phyloP scores from a whole-genome alignment of 495 filamentous ascomycete species.

The Penicillium diatomitis region DNA sequence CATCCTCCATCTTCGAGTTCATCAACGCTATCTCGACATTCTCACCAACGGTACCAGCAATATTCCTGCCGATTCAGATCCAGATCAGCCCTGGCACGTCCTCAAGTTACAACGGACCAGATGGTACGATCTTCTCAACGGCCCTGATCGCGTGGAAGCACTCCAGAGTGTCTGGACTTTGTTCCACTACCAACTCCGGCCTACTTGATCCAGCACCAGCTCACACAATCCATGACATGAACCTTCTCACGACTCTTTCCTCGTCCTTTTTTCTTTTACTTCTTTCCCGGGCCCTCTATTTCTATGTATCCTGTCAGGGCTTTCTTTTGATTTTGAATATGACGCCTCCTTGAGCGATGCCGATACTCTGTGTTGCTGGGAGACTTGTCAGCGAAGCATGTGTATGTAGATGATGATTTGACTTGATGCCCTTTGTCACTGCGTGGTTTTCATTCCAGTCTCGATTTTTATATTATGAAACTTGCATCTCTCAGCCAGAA shows the following conservation, averaged over 20 bases:
- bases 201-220: background rate
- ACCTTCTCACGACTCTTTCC: background rate
- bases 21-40: constrained; percentile 50
- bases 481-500: too few species aligned
- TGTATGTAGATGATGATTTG: too few species aligned
- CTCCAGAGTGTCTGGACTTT: constrained; percentile 68
- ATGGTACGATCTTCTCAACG: constrained; percentile 72
- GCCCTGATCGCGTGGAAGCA: constrained; percentile 58
- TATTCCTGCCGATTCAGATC: constrained; percentile 29
- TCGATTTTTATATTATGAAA: too few species aligned
- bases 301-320: too few species aligned
- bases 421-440: too few species aligned
- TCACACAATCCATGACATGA: background rate
- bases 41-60: constrained; percentile 31
- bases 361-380: too few species aligned
- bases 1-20: constrained; percentile 66
- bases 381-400: too few species aligned
- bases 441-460: too few species aligned
- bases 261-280: background rate
- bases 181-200: constrained; percentile 61
- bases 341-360: too few species aligned
- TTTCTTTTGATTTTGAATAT: too few species aligned
- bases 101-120: constrained; percentile 57
- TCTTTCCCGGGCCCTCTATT: too few species aligned
- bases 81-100: constrained; percentile 53